Evolutionary conservation across 2,329 filamentous ascomycete species (phyloP), one percentile per base, ranked within the genome.

Genomic region (Fusarium sp.): DNA sequence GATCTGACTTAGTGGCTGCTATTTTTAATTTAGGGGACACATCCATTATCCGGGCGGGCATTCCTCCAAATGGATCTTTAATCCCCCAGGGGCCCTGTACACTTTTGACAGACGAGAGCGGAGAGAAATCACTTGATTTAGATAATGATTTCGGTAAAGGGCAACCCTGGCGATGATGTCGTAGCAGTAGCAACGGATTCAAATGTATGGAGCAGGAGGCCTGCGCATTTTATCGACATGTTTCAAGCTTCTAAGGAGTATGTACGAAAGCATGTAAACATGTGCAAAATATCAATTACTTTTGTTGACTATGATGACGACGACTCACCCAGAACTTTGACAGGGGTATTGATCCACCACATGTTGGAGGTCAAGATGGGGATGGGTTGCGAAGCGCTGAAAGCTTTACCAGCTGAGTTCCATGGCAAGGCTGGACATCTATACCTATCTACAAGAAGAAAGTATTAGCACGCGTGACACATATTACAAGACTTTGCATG

Each of bases 301-400:
- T 55, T 33, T 32, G 35, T 40, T 62, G 30, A 46, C 40, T 53
- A 40, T 68, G 65, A 68, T 58, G 65, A 68, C 65, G 65, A 68
- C 65, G 65, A 66, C 65, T 68, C 64, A 44, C 43, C 26, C 26
- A 51, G 39, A 22, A 45, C 30, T 39, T 39, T 37, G 60, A 58
- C 61, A 58, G 52, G 61, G 61, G 26, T 57, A 26, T 13, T 26
- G 56, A 56, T 53, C 58, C 58, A 62, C 56, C 35, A 28, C 17
- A n/a, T 37, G 17, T 19, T 37, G 35, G 8, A n/a, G 17, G 24
- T 24, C 7, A 24, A 22, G 22, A 22, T 22, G 22, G 22, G 22
- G 22, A 22, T 22, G 22, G 22, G 13, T 24, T 30, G 35, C 17
- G n/a, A 46, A 45, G 22, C 17, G 39, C n/a, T 10, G 19, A 22